A percentile compares a stretch with the other conserved stretches of the same genome.
These are phyloP conservation scores for Phytophthora macrochlamydospora DNA, from an alignment of 352 stramenopile genomes.

Conservation along the genomic window DNA sequence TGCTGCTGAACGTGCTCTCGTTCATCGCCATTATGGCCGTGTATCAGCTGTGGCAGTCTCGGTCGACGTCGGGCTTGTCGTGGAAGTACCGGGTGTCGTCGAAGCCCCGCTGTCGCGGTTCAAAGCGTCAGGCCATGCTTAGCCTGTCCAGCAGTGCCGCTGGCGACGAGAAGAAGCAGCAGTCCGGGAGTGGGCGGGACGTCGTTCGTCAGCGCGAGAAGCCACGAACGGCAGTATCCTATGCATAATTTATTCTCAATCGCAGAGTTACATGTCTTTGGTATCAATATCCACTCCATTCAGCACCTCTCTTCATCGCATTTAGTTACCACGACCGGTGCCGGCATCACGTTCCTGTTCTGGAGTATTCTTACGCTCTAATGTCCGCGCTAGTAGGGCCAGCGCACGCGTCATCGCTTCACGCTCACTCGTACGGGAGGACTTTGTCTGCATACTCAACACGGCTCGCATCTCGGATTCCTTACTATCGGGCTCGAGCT, in stretches of 20 bases:
- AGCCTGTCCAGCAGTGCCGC: neutral
- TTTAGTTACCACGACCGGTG: slow-evolving; percentile 29
- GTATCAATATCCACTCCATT: neutral
- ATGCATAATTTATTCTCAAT: slow-evolving; percentile 1
- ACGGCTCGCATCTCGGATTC: slow-evolving; percentile 88
- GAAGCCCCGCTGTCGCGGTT: neutral
- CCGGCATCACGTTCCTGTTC: slow-evolving; percentile 17
- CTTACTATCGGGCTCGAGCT: slow-evolving; percentile 96
- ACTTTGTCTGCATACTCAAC: slow-evolving; percentile 82
- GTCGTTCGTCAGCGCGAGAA: slow-evolving; percentile 11
- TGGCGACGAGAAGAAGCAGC: slow-evolving; percentile 9
- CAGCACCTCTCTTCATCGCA: neutral
- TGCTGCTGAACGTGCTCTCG: slow-evolving; percentile 76
- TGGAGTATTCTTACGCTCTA: slow-evolving; percentile 55
- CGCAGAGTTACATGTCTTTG: neutral
- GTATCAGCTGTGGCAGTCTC: slow-evolving; percentile 62
- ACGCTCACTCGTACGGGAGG: slow-evolving; percentile 81
- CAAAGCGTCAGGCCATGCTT: slow-evolving; percentile 1
- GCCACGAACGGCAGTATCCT: slow-evolving; percentile 3
- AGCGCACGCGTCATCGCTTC: slow-evolving; percentile 84
- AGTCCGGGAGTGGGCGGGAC: slow-evolving; percentile 1
- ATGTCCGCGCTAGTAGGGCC: slow-evolving; percentile 73
- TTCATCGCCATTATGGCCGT: slow-evolving; percentile 70
- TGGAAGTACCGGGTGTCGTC: slow-evolving; percentile 10
- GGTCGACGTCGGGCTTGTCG: slow-evolving; percentile 10